These are phyloP conservation scores for Thielaviopsis euricoi DNA, from an alignment of 2,329 filamentous ascomycete genomes.

Conservation along the genomic window DNA sequence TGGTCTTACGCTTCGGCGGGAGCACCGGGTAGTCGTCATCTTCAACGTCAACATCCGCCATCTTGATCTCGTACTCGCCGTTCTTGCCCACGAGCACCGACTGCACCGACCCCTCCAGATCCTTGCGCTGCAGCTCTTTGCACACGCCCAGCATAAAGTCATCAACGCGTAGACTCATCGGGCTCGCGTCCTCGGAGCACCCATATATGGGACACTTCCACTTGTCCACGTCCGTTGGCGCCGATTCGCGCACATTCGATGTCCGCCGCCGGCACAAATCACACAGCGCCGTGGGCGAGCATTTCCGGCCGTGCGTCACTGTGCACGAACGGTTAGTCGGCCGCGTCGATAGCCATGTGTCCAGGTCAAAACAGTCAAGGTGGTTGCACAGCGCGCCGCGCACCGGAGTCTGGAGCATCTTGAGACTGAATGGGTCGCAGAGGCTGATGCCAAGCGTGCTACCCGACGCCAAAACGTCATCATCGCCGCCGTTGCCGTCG, in stretches of 20 bases:
- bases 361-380: constrained; percentile 77
- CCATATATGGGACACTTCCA: constrained; percentile 8
- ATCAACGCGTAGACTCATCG: neutral
- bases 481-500: neutral
- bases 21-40: neutral
- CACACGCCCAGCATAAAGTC: neutral
- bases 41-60: neutral
- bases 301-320: neutral
- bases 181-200: constrained; percentile 4
- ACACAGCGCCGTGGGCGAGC: neutral
- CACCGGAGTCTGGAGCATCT: constrained; percentile 53
- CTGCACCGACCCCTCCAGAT: neutral
- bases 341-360: constrained; percentile 60
- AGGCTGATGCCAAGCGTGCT: constrained; percentile 44
- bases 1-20: neutral
- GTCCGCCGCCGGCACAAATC: neutral
- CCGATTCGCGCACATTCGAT: neutral
- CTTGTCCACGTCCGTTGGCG: neutral
- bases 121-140: neutral
- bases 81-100: neutral
- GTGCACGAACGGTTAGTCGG: constrained; percentile 26
- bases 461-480: constrained; percentile 25
- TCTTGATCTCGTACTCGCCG: neutral
- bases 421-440: constrained; percentile 48
- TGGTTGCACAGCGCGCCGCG: constrained; percentile 57